Evolutionary conservation across 495 filamentous ascomycete species (phyloP).

Genomic region (Trichoderma virens): DNA sequence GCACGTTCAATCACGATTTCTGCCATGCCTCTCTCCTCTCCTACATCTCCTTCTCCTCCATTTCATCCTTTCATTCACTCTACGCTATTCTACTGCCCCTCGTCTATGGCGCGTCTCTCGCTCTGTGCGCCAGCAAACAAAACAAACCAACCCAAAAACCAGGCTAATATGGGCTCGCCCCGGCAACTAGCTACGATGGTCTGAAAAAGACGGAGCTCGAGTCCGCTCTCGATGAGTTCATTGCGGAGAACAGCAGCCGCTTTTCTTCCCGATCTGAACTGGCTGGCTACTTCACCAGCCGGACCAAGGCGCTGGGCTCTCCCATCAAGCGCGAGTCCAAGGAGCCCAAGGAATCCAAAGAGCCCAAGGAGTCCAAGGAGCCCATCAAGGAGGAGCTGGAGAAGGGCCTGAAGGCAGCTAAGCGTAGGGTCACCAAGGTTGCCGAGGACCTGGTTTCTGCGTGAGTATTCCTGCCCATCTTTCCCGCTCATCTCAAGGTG

Average conservation of each 20-base stretch:
- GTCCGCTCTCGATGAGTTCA: conserved; percentile 62
- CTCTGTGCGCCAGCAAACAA: neutral
- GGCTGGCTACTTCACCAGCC: conserved; percentile 67
- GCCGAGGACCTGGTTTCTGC: conserved; percentile 38
- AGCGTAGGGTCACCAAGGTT: conserved; percentile 39
- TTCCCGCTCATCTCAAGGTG: neutral
- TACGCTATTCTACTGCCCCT: neutral
- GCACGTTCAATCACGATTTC: neutral
- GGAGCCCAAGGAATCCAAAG: conserved; percentile 16
- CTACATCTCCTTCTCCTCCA: neutral
- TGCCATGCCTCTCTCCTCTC: neutral
- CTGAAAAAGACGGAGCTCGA: conserved; percentile 80
- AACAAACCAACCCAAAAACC: neutral
- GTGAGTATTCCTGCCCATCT: conserved; percentile 26
- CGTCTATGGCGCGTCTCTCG: neutral
- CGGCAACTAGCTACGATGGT: conserved; percentile 51
- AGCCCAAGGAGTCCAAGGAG: conserved; percentile 32
- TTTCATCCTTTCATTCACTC: neutral
- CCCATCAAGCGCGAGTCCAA: conserved; percentile 65
- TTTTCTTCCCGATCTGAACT: conserved; percentile 58
- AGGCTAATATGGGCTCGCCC: neutral
- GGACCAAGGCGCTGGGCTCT: conserved; percentile 47
- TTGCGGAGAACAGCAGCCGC: conserved; percentile 54
- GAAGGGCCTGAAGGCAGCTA: conserved; percentile 33
- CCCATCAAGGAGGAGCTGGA: conserved; percentile 33